These are phyloP conservation scores for Lobosporangium transversale DNA, from an alignment of 192 early-diverging fungal species.

Conservation along the genomic window DNA sequence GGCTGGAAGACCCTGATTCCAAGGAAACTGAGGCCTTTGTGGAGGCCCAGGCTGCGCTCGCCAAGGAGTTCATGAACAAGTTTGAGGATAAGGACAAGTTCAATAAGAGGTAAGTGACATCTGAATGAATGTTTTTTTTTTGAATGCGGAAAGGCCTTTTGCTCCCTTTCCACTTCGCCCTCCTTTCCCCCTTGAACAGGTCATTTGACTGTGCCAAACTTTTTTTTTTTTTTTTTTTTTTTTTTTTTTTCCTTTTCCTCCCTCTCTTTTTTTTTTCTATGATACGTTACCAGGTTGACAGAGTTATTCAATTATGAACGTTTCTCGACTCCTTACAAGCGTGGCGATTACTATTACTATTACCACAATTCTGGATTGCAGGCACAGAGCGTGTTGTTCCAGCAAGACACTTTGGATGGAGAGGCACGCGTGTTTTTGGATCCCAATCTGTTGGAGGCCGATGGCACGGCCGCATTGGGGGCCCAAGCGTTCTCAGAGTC, in stretches of 20 bases:
- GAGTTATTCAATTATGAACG: conserved; percentile 68
- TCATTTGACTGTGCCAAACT: background rate
- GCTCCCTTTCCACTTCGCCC: too few relatives aligned
- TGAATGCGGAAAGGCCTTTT: too few relatives aligned
- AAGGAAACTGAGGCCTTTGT: conserved; percentile 72
- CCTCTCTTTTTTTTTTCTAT: background rate
- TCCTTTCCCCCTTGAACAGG: too few relatives aligned
- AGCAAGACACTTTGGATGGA: conserved; percentile 54
- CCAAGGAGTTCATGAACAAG: conserved; percentile 56
- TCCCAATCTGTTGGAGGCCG: conserved; percentile 66
- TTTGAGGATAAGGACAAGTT: conserved; percentile 49
- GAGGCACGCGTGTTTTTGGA: conserved; percentile 60
- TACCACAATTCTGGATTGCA: conserved; percentile 72
- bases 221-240: background rate
- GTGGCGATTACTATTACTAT: conserved; percentile 72
- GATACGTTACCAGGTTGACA: conserved; percentile 55
- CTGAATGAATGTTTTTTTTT: too few relatives aligned
- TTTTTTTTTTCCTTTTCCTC: background rate
- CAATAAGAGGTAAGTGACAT: conserved; percentile 36
- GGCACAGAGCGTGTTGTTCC: conserved; percentile 68
- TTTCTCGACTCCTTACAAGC: conserved; percentile 59
- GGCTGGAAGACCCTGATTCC: conserved; percentile 74
- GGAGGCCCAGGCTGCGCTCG: conserved; percentile 66
- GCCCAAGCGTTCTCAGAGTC: conserved; percentile 64
- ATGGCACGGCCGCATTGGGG: conserved; percentile 65